Percentiles rank a stretch among this genome's conserved stretches.
Conservation (phyloP, 2,329 filamentous ascomycete genomes). For the Ascocoryne sarcoides region DNA sequence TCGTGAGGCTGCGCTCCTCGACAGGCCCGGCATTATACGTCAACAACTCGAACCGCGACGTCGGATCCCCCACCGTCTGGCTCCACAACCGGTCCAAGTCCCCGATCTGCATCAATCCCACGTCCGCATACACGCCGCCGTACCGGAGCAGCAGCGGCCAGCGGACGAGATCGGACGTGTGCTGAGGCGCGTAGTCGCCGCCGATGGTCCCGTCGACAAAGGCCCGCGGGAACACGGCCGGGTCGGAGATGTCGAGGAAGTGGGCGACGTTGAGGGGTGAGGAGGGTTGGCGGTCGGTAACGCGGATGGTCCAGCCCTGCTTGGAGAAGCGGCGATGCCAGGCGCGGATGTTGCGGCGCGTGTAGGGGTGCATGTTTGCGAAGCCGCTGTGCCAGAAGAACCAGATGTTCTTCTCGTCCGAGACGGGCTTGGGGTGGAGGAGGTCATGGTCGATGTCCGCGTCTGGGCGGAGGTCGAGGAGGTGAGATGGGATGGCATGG, state of each 20-base stretch:
- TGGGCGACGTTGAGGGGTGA: constrained; percentile 41
- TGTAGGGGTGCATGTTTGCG: constrained; percentile 40
- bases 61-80: constrained; percentile 37
- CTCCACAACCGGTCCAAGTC: constrained; percentile 47
- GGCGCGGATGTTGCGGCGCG: constrained; percentile 40
- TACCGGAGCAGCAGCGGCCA: constrained; percentile 47
- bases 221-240: constrained; percentile 37
- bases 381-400: constrained; percentile 50
- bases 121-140: constrained; percentile 50
- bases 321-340: constrained; percentile 45
- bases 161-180: constrained; percentile 49
- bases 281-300: constrained; percentile 36
- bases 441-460: constrained; percentile 36
- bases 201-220: constrained; percentile 41
- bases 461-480: constrained; percentile 39
- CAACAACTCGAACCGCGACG: constrained; percentile 39
- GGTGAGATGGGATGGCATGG: constrained; percentile 31
- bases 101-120: constrained; percentile 47
- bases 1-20: constrained; percentile 33
- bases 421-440: constrained; percentile 31
- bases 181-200: constrained; percentile 43
- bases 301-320: constrained; percentile 44
- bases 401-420: constrained; percentile 44
- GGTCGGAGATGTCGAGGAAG: constrained; percentile 39
- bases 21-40: constrained; percentile 35